Base-by-base conservation (phyloP, 2,329 filamentous ascomycete genomes). In the Aspergillus unguis region DNA sequence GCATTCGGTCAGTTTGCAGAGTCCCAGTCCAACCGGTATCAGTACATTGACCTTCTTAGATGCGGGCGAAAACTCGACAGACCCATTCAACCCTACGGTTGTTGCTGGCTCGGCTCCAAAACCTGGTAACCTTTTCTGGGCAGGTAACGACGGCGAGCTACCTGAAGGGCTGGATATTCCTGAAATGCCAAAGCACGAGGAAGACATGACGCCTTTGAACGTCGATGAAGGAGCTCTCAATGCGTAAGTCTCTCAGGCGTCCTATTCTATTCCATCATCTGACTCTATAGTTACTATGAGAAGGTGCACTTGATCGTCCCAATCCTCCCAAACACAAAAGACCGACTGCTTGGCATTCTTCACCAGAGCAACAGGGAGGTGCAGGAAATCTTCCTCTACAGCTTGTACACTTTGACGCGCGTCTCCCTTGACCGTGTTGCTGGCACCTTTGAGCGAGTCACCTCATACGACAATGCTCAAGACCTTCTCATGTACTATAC, bases 381-480 rank as follows among this genome's bases (percentile, higher is more conserved):
- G 10, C 73, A 75, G 55, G 71, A 75, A 49, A 66, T 69, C 1
- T 74, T 75, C 50, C 62, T 71, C 27, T 70, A 74, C 53, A 67
- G 65, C 4, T 55, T 75, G 4, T 72, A 72, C 55, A 68, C 71
- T 5, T 65, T 68, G 29, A 75, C 71, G n/a, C 66, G 66, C 32
- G 71, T 72, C 10, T 64, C 70, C 50, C 49, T 67, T 43, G 60
- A 65, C 25, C 71, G 72, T 11, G 63, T 71, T 25, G 62, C 62
- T 5, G 58, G 58, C 36, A 60, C 60, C 10, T 70, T 74, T 43
- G 65, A 70, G 50, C 64, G 70, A 37, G 62, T 72, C 9, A 62
- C 59, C 1, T 67, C 71, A 1, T 70, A 73, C 28, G 70, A 74
- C 38, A 71, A 68, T 52, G 72, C 72, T 3, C 69, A 73, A 48